Evolutionary conservation across 177 flowering plant genomes (phyloP).

Genomic region (Telopea speciosissima): DNA sequence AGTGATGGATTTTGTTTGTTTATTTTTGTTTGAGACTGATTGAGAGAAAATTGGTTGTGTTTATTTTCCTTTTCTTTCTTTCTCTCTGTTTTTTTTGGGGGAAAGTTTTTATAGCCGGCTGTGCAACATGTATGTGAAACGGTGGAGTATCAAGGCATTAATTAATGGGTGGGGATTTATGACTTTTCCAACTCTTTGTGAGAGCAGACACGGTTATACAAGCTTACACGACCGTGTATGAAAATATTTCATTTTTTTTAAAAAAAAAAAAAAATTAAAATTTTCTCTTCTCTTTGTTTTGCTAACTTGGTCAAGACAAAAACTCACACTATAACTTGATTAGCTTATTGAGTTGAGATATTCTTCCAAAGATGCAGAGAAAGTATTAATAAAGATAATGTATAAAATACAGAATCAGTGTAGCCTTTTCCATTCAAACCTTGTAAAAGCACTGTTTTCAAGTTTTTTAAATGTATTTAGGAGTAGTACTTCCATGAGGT

Average conservation of each 20-base stretch:
- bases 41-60: not conserved
- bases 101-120: no score
- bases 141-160: no score
- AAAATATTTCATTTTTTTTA: no score
- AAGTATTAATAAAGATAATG: not conserved
- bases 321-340: not conserved
- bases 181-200: no score
- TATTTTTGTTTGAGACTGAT: conserved; percentile 5
- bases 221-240: no score
- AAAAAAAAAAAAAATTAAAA: no score
- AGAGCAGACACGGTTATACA: no score
- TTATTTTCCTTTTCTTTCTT: not conserved
- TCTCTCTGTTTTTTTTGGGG: not conserved
- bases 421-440: conserved; percentile 4
- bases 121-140: no score
- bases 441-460: conserved; percentile 6
- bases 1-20: conserved; percentile 14
- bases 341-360: conserved; percentile 13
- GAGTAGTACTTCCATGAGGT: not conserved
- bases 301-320: conserved; percentile 16
- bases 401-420: not conserved
- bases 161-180: no score
- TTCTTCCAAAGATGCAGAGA: conserved; percentile 10
- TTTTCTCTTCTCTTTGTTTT: not conserved
- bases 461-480: not conserved